These are phyloP conservation scores for Solanum bulbocastanum DNA, from an alignment of 257 asterid genomes.

Conservation along the genomic window DNA sequence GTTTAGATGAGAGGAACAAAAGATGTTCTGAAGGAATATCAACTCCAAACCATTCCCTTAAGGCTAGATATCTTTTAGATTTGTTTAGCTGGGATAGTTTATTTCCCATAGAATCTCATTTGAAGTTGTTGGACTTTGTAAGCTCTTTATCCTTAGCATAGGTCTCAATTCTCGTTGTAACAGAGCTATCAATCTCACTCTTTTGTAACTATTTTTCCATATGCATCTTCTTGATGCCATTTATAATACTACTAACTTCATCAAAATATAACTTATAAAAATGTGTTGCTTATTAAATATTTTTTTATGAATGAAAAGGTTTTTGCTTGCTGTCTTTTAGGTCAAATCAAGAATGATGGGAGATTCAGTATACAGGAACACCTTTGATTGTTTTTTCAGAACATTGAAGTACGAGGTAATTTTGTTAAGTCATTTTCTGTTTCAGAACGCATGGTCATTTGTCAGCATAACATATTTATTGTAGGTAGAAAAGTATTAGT, in stretches of 20 bases:
- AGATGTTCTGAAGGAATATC: neutral
- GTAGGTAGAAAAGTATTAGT: neutral
- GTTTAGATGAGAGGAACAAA: neutral
- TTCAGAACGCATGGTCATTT: neutral
- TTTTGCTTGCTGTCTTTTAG: conserved; percentile 28
- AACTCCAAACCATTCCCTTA: neutral
- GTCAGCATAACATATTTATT: neutral
- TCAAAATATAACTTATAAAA: neutral
- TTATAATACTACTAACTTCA: neutral
- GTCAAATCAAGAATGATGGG: conserved; percentile 99
- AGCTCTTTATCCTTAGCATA: neutral
- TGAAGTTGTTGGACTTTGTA: neutral
- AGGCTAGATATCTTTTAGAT: neutral
- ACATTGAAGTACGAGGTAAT: conserved; percentile 69
- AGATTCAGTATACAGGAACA: conserved; percentile 60
- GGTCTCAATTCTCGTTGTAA: neutral
- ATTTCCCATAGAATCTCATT: neutral
- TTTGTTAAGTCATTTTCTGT: neutral
- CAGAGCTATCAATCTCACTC: neutral
- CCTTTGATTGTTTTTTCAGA: conserved; percentile 71
- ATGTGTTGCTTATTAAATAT: neutral
- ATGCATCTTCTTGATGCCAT: neutral
- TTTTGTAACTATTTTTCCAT: neutral
- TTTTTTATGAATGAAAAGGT: neutral
- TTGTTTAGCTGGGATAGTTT: neutral